These are phyloP conservation scores for Fusarium praegraminearum DNA, from an alignment of 2,329 filamentous ascomycete species.

Conservation along the genomic window DNA sequence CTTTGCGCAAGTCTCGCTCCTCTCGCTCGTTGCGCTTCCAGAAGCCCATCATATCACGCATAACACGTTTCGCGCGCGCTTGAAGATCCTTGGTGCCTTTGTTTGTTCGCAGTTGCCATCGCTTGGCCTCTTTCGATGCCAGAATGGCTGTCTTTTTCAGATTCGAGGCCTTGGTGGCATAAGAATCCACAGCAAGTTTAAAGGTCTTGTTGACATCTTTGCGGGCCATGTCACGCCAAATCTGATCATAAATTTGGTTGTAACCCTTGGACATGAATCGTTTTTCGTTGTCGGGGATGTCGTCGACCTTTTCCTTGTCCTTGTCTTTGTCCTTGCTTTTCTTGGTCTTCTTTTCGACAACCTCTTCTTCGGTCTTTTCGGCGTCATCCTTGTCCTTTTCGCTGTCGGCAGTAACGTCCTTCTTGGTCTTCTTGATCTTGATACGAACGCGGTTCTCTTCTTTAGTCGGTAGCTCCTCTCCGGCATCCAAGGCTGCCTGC, in stretches of 20 bases:
- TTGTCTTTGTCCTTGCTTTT: slow-evolving; percentile 61
- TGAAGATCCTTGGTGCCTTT: slow-evolving; percentile 99
- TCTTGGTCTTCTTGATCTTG: slow-evolving; percentile 69
- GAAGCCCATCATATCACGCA: slow-evolving; percentile 99
- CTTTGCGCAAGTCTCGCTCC: slow-evolving; percentile 92
- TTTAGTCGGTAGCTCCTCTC: slow-evolving; percentile 73
- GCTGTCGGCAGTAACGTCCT: slow-evolving; percentile 45
- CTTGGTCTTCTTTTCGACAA: slow-evolving; percentile 60
- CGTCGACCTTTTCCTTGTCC: slow-evolving; percentile 65
- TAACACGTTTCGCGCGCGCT: slow-evolving; percentile 94
- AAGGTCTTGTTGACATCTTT: slow-evolving; percentile 95
- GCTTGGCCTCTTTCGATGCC: slow-evolving; percentile 94
- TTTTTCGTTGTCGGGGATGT: slow-evolving; percentile 67
- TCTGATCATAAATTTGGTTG: slow-evolving; percentile 97
- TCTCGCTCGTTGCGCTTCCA: slow-evolving; percentile 99
- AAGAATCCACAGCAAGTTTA: slow-evolving; percentile 87
- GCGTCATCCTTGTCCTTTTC: slow-evolving; percentile 60
- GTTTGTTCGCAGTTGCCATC: slow-evolving; percentile 98
- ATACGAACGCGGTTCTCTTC: slow-evolving; percentile 72
- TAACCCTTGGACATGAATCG: slow-evolving; percentile 90
- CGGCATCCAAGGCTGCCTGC: slow-evolving; percentile 84
- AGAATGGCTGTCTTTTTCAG: slow-evolving; percentile 97
- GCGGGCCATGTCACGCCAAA: slow-evolving; percentile 92
- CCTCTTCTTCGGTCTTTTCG: slow-evolving; percentile 58
- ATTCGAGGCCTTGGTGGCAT: slow-evolving; percentile 91